Conservation (phyloP, 1,139 yeast genomes). For the Magnusiomyces suaveolens region DNA sequence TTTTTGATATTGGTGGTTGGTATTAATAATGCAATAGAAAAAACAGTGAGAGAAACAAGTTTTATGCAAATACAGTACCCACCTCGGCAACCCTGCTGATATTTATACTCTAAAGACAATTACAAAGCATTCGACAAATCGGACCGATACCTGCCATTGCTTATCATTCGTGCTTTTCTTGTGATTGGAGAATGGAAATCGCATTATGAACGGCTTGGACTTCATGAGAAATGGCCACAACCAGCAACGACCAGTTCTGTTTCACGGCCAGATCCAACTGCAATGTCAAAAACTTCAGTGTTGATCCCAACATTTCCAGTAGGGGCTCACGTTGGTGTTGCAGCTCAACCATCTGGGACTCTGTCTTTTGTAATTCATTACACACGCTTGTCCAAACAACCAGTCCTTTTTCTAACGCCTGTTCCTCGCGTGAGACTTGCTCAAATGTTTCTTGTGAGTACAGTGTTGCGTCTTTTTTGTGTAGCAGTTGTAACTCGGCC, state of each 20-base stretch:
- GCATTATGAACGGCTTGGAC: slow-evolving; percentile 2
- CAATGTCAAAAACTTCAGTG: not conserved
- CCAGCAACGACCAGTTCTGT: slow-evolving; percentile 3
- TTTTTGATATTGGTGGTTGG: slow-evolving; percentile 37
- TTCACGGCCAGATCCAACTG: not conserved
- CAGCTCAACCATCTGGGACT: not conserved
- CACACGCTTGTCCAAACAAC: not conserved
- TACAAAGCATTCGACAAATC: too few relatives aligned
- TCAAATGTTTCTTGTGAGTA: not conserved
- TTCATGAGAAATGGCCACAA: slow-evolving; percentile 5
- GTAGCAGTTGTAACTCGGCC: not conserved
- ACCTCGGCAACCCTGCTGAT: too few relatives aligned
- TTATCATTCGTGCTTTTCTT: not conserved
- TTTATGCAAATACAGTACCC: too few relatives aligned
- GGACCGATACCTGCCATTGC: not conserved
- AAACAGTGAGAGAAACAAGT: not conserved
- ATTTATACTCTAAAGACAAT: too few relatives aligned
- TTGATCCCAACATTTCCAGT: not conserved
- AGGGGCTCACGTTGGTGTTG: not conserved
- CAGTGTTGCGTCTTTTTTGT: not conserved
- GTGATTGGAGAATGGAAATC: not conserved
- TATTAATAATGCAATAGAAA: not conserved
- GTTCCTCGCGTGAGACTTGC: not conserved
- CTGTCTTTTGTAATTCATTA: not conserved
- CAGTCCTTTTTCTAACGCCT: not conserved